Evolutionary conservation across 306 rosid genomes (phyloP).

Genomic region (Styphnolobium japonicum): DNA sequence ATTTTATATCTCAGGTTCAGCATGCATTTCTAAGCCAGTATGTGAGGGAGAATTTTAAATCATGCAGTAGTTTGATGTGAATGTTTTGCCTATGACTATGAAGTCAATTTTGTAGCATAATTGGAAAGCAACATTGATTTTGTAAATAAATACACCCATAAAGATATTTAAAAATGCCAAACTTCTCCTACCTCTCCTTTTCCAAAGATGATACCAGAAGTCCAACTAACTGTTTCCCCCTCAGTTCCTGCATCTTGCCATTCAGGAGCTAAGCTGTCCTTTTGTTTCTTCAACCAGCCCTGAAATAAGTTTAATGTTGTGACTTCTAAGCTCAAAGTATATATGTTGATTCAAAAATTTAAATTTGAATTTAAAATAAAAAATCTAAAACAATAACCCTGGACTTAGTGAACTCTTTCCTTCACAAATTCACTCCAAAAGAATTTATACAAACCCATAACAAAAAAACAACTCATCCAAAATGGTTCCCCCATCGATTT

Average conservation of each 20-base stretch:
- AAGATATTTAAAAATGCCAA: not conserved
- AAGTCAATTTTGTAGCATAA: constrained; percentile 1
- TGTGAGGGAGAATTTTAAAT: not conserved
- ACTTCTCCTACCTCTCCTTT: constrained; percentile 70
- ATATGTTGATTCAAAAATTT: not conserved
- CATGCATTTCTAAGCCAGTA: constrained; percentile 12
- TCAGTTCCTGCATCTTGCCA: constrained; percentile 37
- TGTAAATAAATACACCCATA: not conserved
- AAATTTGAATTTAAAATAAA: not conserved
- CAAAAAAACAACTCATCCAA: not conserved
- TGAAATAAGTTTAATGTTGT: constrained; percentile 25
- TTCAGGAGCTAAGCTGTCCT: constrained; percentile 72
- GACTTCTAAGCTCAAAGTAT: not conserved
- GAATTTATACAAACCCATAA: not conserved
- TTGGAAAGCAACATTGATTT: not conserved
- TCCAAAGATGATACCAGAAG: constrained; percentile 92
- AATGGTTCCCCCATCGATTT: not conserved
- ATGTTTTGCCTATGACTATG: not conserved
- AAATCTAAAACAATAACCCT: not conserved
- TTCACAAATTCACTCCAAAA: not conserved
- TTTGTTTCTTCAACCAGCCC: constrained; percentile 99
- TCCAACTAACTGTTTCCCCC: constrained; percentile 61
- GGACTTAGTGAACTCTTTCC: not conserved
- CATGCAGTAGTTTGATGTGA: not conserved
- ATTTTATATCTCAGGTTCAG: constrained; percentile 6